A percentile compares a stretch with the other conserved stretches of the same genome.
Conservation (phyloP, 2,329 filamentous ascomycete species). For the Neofusicoccum cordaticola region DNA sequence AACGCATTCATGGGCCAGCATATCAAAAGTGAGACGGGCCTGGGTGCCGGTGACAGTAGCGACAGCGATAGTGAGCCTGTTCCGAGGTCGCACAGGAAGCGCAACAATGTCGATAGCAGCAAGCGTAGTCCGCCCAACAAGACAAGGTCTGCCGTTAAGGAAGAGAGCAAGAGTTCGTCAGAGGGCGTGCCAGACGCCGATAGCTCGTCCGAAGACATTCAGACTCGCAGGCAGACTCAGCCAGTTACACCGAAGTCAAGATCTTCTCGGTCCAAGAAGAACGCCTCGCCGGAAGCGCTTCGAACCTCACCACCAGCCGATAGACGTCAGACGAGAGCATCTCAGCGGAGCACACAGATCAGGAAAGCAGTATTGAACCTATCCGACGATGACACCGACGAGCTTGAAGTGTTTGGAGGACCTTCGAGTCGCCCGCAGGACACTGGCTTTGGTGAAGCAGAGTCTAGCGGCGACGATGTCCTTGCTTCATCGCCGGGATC, state of each 20-base stretch:
- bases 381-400: background rate
- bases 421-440: background rate
- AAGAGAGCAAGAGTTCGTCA: background rate
- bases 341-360: background rate
- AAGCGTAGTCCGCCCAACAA: background rate
- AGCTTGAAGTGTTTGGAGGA: background rate
- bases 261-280: background rate
- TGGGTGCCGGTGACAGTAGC: background rate
- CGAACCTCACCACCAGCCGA: background rate
- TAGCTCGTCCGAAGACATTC: constrained; percentile 14
- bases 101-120: background rate
- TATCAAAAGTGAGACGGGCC: background rate
- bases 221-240: background rate
- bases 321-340: background rate
- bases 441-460: constrained; percentile 6
- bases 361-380: background rate
- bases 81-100: background rate
- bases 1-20: background rate
- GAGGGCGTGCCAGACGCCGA: constrained; percentile 6
- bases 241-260: background rate
- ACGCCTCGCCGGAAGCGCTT: background rate
- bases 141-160: background rate
- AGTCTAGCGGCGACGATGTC: constrained; percentile 17
- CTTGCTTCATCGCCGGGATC: constrained; percentile 17
- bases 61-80: background rate